These are phyloP conservation scores for Malassezia sp. DNA, from an alignment of 1,284 basidiomycete species.

Conservation along the genomic window DNA sequence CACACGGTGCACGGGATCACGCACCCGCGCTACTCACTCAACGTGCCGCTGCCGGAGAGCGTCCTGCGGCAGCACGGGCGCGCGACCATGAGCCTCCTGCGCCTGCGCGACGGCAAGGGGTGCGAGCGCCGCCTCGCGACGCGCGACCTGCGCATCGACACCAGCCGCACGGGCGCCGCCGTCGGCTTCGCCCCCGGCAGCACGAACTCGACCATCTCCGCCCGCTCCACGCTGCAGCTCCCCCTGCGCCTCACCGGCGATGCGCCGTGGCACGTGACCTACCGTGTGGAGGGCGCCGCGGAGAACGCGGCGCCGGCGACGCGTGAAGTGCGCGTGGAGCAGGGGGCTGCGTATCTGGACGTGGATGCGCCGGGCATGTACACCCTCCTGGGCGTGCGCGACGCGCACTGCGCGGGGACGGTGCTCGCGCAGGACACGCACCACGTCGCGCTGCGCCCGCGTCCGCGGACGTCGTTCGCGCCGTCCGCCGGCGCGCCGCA, in stretches of 20 bases:
- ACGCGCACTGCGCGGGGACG: slow-evolving; percentile 70
- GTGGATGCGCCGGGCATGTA: slow-evolving; percentile 65
- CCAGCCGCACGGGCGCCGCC: slow-evolving; percentile 76
- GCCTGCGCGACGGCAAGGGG: slow-evolving; percentile 74
- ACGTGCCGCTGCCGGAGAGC: slow-evolving; percentile 42
- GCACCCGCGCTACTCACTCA: slow-evolving; percentile 31
- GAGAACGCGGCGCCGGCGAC: slow-evolving; percentile 26
- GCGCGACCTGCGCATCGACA: slow-evolving; percentile 72
- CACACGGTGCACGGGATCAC: slow-evolving; percentile 33
- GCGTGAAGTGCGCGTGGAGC: slow-evolving; percentile 52
- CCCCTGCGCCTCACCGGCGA: slow-evolving; percentile 44
- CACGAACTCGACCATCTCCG: slow-evolving; percentile 56
- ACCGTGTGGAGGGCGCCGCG: slow-evolving; percentile 53
- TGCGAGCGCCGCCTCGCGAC: slow-evolving; percentile 69
- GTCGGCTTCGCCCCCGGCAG: slow-evolving; percentile 60
- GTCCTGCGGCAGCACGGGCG: slow-evolving; percentile 62
- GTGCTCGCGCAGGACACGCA: slow-evolving; percentile 58
- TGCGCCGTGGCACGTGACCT: slow-evolving; percentile 57
- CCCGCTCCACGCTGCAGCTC: slow-evolving; percentile 56
- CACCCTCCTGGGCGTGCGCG: slow-evolving; percentile 61
- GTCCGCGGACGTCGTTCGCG: slow-evolving; percentile 51
- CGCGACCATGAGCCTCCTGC: slow-evolving; percentile 70
- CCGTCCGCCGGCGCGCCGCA: slow-evolving; percentile 18
- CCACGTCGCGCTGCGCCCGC: slow-evolving; percentile 62
- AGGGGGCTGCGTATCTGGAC: slow-evolving; percentile 61